Evolutionary conservation across 768 basidiomycete species (phyloP).

Genomic region (Podaxis sp.): DNA sequence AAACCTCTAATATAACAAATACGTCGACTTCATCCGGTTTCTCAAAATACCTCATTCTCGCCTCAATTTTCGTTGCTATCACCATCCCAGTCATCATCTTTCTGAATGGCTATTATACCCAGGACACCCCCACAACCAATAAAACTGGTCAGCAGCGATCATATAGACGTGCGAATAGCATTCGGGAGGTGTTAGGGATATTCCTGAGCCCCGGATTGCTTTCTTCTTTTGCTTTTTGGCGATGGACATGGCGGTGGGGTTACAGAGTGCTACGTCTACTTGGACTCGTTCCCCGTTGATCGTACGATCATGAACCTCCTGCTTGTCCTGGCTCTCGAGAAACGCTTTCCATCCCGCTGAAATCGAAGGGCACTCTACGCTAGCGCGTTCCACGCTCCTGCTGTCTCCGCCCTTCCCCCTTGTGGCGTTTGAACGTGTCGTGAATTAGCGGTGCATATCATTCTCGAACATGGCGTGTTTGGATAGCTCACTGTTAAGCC

Average conservation of each 20-base stretch:
- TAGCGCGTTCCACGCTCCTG: too few species aligned
- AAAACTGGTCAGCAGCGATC: neutral
- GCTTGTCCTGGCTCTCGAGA: neutral
- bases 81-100: neutral
- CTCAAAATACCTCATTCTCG: neutral
- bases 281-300: conserved; percentile 9
- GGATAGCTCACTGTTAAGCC: too few species aligned
- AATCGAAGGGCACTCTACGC: too few species aligned
- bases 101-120: neutral
- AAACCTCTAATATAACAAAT: conserved; percentile 41
- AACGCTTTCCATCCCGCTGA: neutral
- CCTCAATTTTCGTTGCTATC: neutral
- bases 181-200: neutral
- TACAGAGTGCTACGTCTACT: neutral
- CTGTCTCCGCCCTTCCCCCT: too few species aligned
- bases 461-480: too few species aligned
- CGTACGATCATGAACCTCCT: neutral
- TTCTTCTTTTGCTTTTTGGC: neutral
- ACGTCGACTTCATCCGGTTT: conserved; percentile 1
- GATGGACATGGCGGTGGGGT: neutral
- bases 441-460: too few species aligned
- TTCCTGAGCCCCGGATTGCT: neutral
- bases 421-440: too few species aligned
- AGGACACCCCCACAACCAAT: neutral
- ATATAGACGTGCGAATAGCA: neutral